phyloP scores from a whole-genome alignment of 2,329 filamentous ascomycete genomes.

The Apiospora saccharicola region DNA sequence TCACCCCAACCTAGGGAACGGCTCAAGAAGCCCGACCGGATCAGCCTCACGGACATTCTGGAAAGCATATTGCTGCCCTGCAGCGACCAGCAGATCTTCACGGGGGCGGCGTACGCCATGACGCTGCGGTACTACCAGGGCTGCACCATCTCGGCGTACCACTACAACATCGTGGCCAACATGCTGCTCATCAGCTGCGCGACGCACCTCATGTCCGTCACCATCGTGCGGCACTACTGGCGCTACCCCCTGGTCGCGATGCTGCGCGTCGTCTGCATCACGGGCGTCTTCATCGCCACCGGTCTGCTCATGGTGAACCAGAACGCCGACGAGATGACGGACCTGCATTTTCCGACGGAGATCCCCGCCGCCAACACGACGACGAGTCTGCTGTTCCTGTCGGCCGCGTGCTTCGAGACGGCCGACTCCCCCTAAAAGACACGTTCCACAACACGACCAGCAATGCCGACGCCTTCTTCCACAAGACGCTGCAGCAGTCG shows the following conservation, averaged over 20 bases:
- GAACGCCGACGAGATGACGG: conserved; percentile 30
- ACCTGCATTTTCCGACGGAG: conserved; percentile 38
- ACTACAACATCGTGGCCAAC: conserved; percentile 47
- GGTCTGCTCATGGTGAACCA: conserved; percentile 44
- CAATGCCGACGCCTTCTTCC: conserved; percentile 32
- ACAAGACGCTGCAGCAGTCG: conserved; percentile 28
- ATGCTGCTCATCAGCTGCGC: conserved; percentile 47
- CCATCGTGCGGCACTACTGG: conserved; percentile 46
- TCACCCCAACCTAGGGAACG: not conserved
- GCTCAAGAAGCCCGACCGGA: not conserved
- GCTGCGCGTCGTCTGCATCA: conserved; percentile 41
- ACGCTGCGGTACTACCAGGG: conserved; percentile 43
- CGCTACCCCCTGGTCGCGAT: conserved; percentile 38
- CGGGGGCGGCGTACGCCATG: conserved; percentile 46
- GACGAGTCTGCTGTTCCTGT: conserved; percentile 38
- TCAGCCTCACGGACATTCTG: conserved; percentile 40
- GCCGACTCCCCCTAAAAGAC: conserved; percentile 22
- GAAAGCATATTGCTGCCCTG: conserved; percentile 43
- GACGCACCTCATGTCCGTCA: conserved; percentile 46
- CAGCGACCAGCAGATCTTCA: conserved; percentile 49
- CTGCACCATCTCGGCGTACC: conserved; percentile 45
- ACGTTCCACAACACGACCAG: conserved; percentile 32
- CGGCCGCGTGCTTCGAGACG: conserved; percentile 44
- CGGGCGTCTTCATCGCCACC: conserved; percentile 41
- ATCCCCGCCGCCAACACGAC: conserved; percentile 35